Conservation (phyloP, 78 protist genomes). For the Dictyostelium intermedium region DNA sequence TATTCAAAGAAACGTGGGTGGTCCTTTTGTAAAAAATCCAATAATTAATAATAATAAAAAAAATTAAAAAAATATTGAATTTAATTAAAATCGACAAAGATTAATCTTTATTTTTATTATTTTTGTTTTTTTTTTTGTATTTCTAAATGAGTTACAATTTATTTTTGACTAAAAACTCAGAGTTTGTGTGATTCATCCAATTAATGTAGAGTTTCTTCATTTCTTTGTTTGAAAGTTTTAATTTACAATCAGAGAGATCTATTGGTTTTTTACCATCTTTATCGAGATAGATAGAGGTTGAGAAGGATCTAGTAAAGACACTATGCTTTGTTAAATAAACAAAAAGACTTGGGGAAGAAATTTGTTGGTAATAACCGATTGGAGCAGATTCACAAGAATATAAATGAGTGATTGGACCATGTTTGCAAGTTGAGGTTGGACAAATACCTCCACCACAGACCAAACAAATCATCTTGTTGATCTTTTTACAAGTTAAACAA, state of each 20-base stretch:
- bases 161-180: neutral
- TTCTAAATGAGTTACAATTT: too few species aligned
- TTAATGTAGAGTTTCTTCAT: conserved; percentile 38
- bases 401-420: neutral
- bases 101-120: too few species aligned
- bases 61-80: too few species aligned
- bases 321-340: conserved; percentile 37
- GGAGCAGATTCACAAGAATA: conserved; percentile 58
- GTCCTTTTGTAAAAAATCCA: too few species aligned
- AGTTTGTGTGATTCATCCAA: conserved; percentile 39
- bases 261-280: neutral
- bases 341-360: neutral
- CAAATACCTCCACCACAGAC: conserved; percentile 35
- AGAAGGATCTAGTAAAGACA: neutral
- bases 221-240: conserved; percentile 29
- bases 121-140: too few species aligned
- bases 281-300: neutral
- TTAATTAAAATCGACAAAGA: too few species aligned
- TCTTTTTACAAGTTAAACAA: conserved; percentile 26
- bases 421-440: conserved; percentile 15
- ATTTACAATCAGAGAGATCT: neutral
- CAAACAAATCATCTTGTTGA: conserved; percentile 32
- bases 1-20: too few species aligned
- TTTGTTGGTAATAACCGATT: neutral
- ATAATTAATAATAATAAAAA: too few species aligned